Conservation (phyloP, 495 filamentous ascomycete genomes). For the Glutinoglossum americanum region DNA sequence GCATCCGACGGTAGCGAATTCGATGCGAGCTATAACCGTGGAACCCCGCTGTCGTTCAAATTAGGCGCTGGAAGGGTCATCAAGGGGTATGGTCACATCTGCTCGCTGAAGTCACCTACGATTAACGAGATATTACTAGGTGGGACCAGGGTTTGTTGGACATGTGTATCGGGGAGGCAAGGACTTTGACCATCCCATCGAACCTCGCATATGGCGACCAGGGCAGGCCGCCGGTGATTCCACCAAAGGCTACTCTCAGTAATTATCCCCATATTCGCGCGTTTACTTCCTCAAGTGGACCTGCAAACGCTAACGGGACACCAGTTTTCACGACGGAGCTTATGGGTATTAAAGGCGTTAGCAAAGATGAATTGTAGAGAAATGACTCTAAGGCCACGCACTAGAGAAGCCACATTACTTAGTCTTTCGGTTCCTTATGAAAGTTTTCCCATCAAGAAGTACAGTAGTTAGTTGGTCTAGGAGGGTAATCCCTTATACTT, state of each 20-base stretch:
- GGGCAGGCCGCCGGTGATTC: constrained; percentile 48
- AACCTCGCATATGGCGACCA: constrained; percentile 63
- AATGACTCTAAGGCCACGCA: background rate
- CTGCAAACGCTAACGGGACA: background rate
- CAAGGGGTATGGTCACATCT: constrained; percentile 18
- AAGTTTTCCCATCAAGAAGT: too few relatives aligned
- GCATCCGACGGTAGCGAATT: constrained; percentile 20
- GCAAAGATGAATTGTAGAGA: constrained; percentile 31
- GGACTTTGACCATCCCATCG: constrained; percentile 78
- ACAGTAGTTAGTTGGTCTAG: too few relatives aligned
- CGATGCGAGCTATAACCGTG: constrained; percentile 24
- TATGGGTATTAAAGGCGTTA: constrained; percentile 64
- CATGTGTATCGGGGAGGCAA: constrained; percentile 96
- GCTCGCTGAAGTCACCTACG: background rate
- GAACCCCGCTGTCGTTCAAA: constrained; percentile 18
- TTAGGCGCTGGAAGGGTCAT: constrained; percentile 24
- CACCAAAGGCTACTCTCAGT: constrained; percentile 53
- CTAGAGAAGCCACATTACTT: background rate
- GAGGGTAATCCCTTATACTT: too few relatives aligned
- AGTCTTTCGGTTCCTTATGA: background rate
- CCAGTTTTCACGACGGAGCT: constrained; percentile 84
- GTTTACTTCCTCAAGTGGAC: background rate
- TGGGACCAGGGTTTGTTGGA: constrained; percentile 85
- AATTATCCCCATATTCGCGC: constrained; percentile 10
- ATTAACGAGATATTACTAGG: constrained; percentile 13